A percentile compares a stretch with the other conserved stretches of the same genome.
phyloP scores from a whole-genome alignment of 352 stramenopile species.

The Phytopythium montanum region DNA sequence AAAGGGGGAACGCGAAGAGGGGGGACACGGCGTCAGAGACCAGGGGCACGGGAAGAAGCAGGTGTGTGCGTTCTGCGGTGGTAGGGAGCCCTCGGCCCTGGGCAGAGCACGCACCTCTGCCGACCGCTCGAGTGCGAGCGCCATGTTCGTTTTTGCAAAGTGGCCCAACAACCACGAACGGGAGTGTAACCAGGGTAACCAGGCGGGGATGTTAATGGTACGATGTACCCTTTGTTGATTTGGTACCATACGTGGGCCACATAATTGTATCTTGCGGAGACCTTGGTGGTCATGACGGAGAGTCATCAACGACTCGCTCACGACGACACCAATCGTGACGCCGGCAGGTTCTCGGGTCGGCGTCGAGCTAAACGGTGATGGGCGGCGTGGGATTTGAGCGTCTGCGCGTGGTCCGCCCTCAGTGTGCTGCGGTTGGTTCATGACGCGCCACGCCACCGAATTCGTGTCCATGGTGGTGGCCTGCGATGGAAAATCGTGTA shows the following conservation, averaged over 20 bases:
- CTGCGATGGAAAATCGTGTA: no score
- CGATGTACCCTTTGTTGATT: no score
- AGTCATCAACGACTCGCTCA: no score
- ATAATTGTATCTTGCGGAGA: not conserved
- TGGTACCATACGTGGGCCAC: not conserved
- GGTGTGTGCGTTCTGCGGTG: not conserved
- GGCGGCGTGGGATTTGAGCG: not conserved
- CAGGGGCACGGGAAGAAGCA: no score
- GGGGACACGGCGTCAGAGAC: not conserved
- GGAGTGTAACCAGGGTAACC: no score
- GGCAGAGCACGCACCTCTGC: slow-evolving; percentile 45
- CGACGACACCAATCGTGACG: not conserved
- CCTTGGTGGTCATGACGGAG: not conserved
- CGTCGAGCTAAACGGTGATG: not conserved
- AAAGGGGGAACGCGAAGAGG: not conserved
- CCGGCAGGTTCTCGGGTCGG: not conserved
- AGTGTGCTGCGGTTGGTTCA: not conserved
- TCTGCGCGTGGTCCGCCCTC: not conserved
- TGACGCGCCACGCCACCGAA: not conserved
- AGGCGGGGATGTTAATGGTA: no score
- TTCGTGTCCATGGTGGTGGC: not conserved
- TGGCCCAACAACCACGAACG: not conserved
- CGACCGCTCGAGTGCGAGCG: slow-evolving; percentile 48
- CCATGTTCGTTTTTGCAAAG: slow-evolving; percentile 25
- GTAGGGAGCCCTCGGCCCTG: not conserved